phyloP scores from a whole-genome alignment of 2,329 filamentous ascomycete genomes.

The Niveomyces coronatus region DNA sequence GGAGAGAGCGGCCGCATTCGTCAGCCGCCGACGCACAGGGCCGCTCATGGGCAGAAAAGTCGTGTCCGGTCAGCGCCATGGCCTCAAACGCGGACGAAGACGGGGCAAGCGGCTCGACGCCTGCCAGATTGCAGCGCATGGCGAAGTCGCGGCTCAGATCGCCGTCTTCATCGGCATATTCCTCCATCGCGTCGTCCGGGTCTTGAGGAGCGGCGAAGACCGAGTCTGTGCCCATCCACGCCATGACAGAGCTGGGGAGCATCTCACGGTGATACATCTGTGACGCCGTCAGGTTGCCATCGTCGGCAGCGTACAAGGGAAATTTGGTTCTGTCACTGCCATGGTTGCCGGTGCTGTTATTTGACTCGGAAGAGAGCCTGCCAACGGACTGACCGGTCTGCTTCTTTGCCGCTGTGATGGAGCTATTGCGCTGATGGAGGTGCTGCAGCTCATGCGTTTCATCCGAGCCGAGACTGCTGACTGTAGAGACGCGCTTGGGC shows the following conservation, averaged over 20 bases:
- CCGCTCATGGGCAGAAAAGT: no score
- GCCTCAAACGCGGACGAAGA: neutral
- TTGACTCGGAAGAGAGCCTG: neutral
- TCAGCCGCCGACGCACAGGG: no score
- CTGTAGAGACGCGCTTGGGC: constrained; percentile 31
- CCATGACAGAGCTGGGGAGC: constrained; percentile 6
- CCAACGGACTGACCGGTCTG: neutral
- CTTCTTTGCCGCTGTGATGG: constrained; percentile 5
- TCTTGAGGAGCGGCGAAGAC: neutral
- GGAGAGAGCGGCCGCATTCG: no score
- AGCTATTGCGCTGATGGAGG: constrained; percentile 12
- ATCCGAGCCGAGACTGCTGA: constrained; percentile 36
- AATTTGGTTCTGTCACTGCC: no score
- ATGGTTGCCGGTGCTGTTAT: no score
- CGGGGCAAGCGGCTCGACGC: neutral
- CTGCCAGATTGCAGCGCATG: neutral
- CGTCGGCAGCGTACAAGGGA: constrained; percentile 1
- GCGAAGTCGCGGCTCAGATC: neutral
- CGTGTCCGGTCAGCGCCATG: no score
- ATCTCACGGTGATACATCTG: constrained; percentile 9
- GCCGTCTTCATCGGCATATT: neutral
- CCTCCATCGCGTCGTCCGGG: neutral
- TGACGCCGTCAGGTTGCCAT: neutral
- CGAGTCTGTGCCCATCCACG: constrained; percentile 7
- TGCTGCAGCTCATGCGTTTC: constrained; percentile 44